Conservation (phyloP, 495 filamentous ascomycete genomes). For the Xylaria castorea region DNA sequence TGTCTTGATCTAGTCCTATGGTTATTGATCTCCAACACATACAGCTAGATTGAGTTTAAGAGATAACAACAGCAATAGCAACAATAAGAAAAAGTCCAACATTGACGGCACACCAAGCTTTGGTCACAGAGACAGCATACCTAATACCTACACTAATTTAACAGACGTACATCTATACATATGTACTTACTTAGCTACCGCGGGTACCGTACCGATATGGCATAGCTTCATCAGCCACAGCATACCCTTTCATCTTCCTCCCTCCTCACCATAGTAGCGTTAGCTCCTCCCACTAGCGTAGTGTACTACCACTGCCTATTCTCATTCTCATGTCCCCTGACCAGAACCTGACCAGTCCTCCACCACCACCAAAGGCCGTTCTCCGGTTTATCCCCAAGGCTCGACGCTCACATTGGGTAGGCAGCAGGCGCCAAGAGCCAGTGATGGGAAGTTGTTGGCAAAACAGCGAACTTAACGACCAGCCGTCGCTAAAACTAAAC, state of each 20-base stretch:
- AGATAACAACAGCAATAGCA: background rate
- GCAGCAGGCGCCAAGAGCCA: constrained; percentile 24
- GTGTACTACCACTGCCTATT: background rate
- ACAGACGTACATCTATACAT: background rate
- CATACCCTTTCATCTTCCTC: constrained; percentile 18
- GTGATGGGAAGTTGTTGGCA: constrained; percentile 16
- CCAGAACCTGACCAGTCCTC: constrained; percentile 14
- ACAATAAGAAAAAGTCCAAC: background rate
- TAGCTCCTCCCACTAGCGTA: constrained; percentile 2
- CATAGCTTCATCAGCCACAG: constrained; percentile 27
- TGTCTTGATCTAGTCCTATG: background rate
- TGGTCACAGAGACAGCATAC: background rate
- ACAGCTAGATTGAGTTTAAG: background rate
- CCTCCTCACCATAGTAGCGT: constrained; percentile 3
- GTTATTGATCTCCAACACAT: background rate
- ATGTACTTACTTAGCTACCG: background rate
- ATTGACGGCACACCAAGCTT: background rate
- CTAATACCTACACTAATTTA: too few species aligned
- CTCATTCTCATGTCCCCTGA: constrained; percentile 25
- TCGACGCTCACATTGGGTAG: constrained; percentile 20
- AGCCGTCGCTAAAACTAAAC: background rate
- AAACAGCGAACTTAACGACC: background rate
- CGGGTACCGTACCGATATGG: background rate
- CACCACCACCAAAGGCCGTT: constrained; percentile 29
- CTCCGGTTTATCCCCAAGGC: constrained; percentile 26